Evolutionary conservation across 108 stramenopile genomes (phyloP).

Genomic region (Nitzschia sp.): DNA sequence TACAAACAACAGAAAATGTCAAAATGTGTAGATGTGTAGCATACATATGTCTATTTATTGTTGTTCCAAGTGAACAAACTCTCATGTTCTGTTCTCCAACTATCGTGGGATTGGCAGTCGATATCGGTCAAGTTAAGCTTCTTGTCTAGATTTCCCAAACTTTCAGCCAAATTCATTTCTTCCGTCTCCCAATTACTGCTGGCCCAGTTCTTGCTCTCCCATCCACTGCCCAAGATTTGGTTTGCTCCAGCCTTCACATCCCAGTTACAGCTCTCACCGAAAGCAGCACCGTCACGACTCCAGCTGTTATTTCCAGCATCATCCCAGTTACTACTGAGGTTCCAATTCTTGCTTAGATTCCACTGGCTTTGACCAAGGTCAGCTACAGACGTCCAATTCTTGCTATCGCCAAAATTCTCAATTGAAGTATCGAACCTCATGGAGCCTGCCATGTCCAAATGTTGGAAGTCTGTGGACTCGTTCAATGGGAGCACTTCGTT

Average conservation of each 20-base stretch:
- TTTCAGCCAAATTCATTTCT: neutral
- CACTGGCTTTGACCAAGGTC: neutral
- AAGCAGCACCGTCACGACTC: neutral
- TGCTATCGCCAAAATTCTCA: neutral
- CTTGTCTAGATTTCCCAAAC: constrained; percentile 6
- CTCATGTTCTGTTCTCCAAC: constrained; percentile 7
- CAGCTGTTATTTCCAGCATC: neutral
- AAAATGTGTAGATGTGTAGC: too few species aligned
- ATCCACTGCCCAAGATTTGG: neutral
- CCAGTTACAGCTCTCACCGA: neutral
- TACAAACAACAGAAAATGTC: too few species aligned
- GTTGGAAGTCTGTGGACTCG: too few species aligned
- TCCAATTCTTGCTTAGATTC: neutral
- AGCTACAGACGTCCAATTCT: neutral
- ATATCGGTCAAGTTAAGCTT: neutral
- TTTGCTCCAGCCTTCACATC: neutral
- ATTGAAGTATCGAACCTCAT: too few species aligned
- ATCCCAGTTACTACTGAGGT: neutral
- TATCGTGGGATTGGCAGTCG: constrained; percentile 10
- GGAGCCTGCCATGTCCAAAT: too few species aligned
- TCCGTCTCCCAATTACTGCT: neutral
- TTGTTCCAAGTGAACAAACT: neutral
- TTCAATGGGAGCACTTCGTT: neutral
- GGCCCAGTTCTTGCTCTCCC: neutral
- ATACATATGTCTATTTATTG: too few species aligned